Evolutionary conservation across 805 yeast genomes (phyloP), one percentile per base, ranked within the genome.

Genomic region (Torulaspora delbrueckii): DNA sequence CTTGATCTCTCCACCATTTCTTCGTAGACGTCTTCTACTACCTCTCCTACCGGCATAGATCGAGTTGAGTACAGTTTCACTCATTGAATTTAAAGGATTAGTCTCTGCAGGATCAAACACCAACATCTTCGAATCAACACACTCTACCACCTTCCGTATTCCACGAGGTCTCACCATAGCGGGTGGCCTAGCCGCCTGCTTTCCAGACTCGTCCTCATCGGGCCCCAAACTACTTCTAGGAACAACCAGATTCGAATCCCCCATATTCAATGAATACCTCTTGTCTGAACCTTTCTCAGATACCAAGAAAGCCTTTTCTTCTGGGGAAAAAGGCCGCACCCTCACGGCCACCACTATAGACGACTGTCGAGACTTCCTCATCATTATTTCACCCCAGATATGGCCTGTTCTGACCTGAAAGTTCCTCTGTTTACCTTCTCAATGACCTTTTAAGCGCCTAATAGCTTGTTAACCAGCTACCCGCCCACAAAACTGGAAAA

Each of bases 71-170:
- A 57, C 54, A 26, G 50, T 55, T 18, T 61, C 65, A 44, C 60
- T 57, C 23, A 69, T 43, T 38, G 56, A 60, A 25, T 66, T 56
- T 41, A 70, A 52, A 0, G 91, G 89, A 52, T 79, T 84, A 14
- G 77, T 72, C 38, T 82, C 86, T 2, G 85, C 79, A 0, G 96
- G 96, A 66, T 88, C 96, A 62, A 88, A 88, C 7, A 88, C 79
- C 45, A 88, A 71, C 95, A 87, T 86, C 48, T 79, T 71, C 55
- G 86, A 93, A 67, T 87, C 96, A 2, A 86, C 90, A 23, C 86
- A 89, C 47, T 83, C 79, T 19, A 89, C 75, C 26, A 87, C 76
- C 54, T 82, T 83, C 45, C 93, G 70, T 22, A 86, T 69, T 0
- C 86, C 83, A 35, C 67, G 62, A 4, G 79, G 82, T 8, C 48